A percentile compares a stretch with the other conserved stretches of the same genome.
These are phyloP conservation scores for Pseudognaphalium luteoalbum DNA, from an alignment of 129 eudicot genomes.

Conservation along the genomic window DNA sequence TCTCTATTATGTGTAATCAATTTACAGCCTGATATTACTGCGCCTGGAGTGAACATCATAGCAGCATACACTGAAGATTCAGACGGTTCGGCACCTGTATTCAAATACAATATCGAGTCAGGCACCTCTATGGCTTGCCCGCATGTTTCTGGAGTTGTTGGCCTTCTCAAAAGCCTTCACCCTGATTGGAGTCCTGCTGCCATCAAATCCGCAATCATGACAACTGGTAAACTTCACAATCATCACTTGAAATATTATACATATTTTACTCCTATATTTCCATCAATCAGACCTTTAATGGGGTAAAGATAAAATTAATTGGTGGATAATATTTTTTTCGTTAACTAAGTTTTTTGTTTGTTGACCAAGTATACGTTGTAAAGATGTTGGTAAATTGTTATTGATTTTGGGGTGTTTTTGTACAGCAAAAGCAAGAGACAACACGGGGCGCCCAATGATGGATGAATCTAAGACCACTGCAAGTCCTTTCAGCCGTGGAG, in stretches of 20 bases:
- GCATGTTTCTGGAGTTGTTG: constrained; percentile 77
- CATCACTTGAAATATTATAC: neutral
- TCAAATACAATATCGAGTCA: constrained; percentile 39
- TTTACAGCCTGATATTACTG: constrained; percentile 82
- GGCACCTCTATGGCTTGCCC: constrained; percentile 98
- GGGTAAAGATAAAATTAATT: neutral
- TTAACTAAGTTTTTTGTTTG: neutral
- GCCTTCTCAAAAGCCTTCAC: constrained; percentile 64
- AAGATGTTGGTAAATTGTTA: constrained; percentile 29
- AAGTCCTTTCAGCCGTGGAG: constrained; percentile 65
- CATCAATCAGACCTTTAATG: neutral
- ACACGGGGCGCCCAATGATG: constrained; percentile 45
- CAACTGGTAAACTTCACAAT: constrained; percentile 48
- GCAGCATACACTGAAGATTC: constrained; percentile 62
- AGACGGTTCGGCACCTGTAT: constrained; percentile 38
- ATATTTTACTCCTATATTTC: no score
- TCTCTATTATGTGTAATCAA: neutral
- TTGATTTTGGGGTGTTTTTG: neutral
- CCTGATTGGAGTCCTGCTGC: constrained; percentile 89
- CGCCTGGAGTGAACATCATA: constrained; percentile 80
- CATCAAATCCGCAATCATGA: constrained; percentile 87
- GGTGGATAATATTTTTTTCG: neutral
- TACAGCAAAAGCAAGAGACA: constrained; percentile 67
- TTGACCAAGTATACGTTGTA: neutral
- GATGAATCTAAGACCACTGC: constrained; percentile 35